Conservation (phyloP, 1,139 yeast genomes). For the Magnusiomyces magnusii region DNA sequence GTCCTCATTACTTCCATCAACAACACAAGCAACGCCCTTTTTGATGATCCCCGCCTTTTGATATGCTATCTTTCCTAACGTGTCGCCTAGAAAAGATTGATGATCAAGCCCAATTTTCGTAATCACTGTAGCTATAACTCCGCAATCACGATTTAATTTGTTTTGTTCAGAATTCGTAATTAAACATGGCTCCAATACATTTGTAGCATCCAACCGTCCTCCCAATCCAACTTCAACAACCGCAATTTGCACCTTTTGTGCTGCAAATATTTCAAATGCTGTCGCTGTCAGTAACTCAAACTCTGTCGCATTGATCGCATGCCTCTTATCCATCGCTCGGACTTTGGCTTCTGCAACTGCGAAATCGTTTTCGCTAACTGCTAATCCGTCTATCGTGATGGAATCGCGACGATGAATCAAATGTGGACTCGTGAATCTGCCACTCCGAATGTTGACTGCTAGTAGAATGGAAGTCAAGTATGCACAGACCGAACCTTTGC, state of each 20-base stretch:
- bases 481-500: conserved; percentile 86
- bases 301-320: conserved; percentile 61
- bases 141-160: neutral
- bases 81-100: conserved; percentile 61
- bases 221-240: conserved; percentile 89
- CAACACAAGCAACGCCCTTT: conserved; percentile 49
- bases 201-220: conserved; percentile 83
- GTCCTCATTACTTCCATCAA: conserved; percentile 58
- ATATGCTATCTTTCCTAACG: conserved; percentile 53
- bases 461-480: conserved; percentile 59
- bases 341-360: conserved; percentile 40
- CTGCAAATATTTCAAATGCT: conserved; percentile 66
- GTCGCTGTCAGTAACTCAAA: conserved; percentile 79
- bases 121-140: conserved; percentile 53
- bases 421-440: conserved; percentile 87
- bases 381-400: conserved; percentile 53
- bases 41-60: conserved; percentile 86
- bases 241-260: conserved; percentile 57
- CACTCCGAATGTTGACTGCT: conserved; percentile 45
- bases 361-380: conserved; percentile 47
- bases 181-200: conserved; percentile 46
- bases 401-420: conserved; percentile 66
- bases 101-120: conserved; percentile 86
- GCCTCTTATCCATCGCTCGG: conserved; percentile 19
- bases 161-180: no score